Evolutionary conservation across 177 flowering plant species (phyloP), one percentile per base, ranked within the genome.

Genomic region (Vitis hybrid): DNA sequence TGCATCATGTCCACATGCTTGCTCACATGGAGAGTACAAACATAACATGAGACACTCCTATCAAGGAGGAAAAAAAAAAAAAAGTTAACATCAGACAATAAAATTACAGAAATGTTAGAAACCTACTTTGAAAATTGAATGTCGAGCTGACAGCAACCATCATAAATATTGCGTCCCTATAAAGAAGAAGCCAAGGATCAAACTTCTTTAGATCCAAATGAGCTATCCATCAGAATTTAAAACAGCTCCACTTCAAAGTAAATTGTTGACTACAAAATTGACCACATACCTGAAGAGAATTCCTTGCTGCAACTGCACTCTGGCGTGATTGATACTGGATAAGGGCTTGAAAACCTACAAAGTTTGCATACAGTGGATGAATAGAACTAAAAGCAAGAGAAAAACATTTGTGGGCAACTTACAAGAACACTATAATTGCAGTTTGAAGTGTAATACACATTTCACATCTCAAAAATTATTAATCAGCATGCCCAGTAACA

Each of bases 61-160:
- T 40, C 45, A 40, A 40, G 45, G 8, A 5, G 7, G 7, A 32
- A 32, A 17, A 19, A 6, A 17, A 19, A 6, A 54, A 55, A 18
- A 3, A 60, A 5, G 14, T 52, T 21, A 34, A 26, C 50, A 55
- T 10, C 67, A 26, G 10, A 17, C 19, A 66, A 54, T 5, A 26
- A n/a, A n/a, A 30, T 60, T 66, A 12, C 18, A 45, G 23, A 69
- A 55, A 57, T 54, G 40, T 48, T 56, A 2, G 49, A 32, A 65
- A 75, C 91, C 19, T 84, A 96, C 99, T 93, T 96, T 62, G 99
- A 96, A 75, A 79, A 96, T 74, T 96, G 99, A 75, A 96, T 91
- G 75, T 96, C 98, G 70, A 96, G 85, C 81, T 91, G 97, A 78
- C 99, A 96, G 86, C 99, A 96, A 40, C 99, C 98, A 78, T 96